These are phyloP conservation scores for Rhodotorula taiwanensis DNA, from an alignment of 768 basidiomycete genomes.

Conservation along the genomic window DNA sequence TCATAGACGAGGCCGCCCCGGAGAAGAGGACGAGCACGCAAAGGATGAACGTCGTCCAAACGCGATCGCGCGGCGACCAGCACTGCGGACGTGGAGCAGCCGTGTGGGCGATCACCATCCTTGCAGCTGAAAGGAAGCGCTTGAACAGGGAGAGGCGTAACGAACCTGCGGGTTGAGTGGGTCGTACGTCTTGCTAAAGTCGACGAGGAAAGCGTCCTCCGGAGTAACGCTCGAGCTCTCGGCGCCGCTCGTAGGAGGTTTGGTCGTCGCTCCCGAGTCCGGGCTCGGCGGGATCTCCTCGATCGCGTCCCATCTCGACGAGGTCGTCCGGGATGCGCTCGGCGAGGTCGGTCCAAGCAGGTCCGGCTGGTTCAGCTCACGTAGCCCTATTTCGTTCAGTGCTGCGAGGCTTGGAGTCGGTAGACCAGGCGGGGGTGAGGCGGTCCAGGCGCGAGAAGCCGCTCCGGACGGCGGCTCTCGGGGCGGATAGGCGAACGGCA, in stretches of 20 bases:
- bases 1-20: neutral
- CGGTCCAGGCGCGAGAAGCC: neutral
- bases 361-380: too few species aligned
- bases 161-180: slow-evolving; percentile 1
- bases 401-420: too few species aligned
- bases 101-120: too few species aligned
- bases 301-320: neutral
- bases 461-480: neutral
- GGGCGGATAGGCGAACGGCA: neutral
- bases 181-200: neutral
- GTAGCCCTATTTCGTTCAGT: too few species aligned
- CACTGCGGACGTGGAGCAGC: neutral
- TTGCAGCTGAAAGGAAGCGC: neutral
- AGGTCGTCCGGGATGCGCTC: too few species aligned
- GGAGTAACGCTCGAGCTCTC: too few species aligned
- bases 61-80: neutral
- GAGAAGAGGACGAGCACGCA: neutral
- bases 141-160: neutral
- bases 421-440: neutral
- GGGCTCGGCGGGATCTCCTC: neutral
- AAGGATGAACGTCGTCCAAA: neutral
- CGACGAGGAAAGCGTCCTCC: neutral
- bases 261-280: neutral
- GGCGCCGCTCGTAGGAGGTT: too few species aligned
- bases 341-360: too few species aligned